Conservation (phyloP, 2,329 filamentous ascomycete genomes). For the Thelonectria discophora region DNA sequence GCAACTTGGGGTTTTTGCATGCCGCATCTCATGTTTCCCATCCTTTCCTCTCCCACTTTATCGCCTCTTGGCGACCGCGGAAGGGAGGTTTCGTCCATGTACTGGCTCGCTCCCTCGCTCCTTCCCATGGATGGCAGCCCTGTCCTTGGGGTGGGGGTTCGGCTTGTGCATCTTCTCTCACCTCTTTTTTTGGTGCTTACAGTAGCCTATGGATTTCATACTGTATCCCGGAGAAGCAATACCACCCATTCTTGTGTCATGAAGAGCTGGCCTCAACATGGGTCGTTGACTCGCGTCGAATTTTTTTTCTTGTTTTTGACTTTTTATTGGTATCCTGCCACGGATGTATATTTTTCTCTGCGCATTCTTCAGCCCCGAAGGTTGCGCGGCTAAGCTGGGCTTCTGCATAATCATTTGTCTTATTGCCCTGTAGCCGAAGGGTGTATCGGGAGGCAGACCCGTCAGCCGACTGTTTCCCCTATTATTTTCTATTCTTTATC, state of each 20-base stretch:
- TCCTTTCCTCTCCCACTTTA: neutral
- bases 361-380: neutral
- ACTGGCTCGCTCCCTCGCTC: neutral
- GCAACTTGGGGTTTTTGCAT: neutral
- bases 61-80: no score
- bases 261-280: neutral
- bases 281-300: slow-evolving; percentile 11
- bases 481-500: slow-evolving; percentile 6
- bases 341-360: neutral
- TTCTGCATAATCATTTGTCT: slow-evolving; percentile 1
- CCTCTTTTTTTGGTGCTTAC: no score
- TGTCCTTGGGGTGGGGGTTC: neutral
- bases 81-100: neutral
- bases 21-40: neutral
- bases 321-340: no score
- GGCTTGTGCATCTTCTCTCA: no score
- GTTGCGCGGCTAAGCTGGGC: neutral
- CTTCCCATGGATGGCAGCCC: neutral
- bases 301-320: neutral
- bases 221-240: no score
- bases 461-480: slow-evolving; percentile 1
- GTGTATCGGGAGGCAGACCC: neutral
- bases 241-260: slow-evolving; percentile 1
- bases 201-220: no score
- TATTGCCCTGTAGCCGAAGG: neutral